Percentiles rank a stretch among this genome's conserved stretches.
Conservation (phyloP, 139 green algal genomes). For the Pseudopediastrum boryanum region DNA sequence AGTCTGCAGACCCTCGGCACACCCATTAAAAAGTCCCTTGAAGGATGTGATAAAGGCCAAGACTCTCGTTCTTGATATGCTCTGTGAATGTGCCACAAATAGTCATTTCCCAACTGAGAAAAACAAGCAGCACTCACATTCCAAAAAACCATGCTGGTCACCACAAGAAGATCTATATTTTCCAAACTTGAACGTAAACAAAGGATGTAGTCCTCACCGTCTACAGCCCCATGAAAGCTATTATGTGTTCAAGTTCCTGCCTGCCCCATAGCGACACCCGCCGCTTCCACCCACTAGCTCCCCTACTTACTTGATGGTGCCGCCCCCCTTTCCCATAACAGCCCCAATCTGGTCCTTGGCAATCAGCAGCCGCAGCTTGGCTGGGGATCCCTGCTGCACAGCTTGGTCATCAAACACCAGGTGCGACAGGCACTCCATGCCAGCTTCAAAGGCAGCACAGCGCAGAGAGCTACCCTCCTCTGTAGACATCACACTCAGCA, state of each 20-base stretch:
- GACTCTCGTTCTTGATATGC: too few relatives aligned
- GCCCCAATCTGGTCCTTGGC: slow-evolving; percentile 32
- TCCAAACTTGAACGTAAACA: background rate
- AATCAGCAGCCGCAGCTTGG: slow-evolving; percentile 19
- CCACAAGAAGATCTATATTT: background rate
- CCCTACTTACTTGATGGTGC: slow-evolving; percentile 38
- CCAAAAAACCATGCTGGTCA: background rate
- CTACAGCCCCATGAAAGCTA: background rate
- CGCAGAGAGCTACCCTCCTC: slow-evolving; percentile 33
- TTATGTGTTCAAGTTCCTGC: background rate
- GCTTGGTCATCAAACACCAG: slow-evolving; percentile 21
- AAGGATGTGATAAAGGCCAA: too few relatives aligned
- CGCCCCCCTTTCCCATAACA: slow-evolving; percentile 32
- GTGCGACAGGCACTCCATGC: slow-evolving; percentile 22
- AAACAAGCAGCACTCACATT: background rate
- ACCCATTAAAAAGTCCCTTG: too few relatives aligned
- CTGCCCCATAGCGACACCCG: background rate
- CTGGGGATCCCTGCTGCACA: background rate
- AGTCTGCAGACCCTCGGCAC: too few relatives aligned
- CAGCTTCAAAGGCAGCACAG: slow-evolving; percentile 37
- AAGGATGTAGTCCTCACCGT: background rate
- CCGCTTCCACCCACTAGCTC: too few relatives aligned
- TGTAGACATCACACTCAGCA: slow-evolving; percentile 34
- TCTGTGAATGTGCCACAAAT: too few relatives aligned
- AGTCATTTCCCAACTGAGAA: too few relatives aligned